Base-by-base conservation (phyloP, 2,329 filamentous ascomycete species). In the Blastomyces parvus region DNA sequence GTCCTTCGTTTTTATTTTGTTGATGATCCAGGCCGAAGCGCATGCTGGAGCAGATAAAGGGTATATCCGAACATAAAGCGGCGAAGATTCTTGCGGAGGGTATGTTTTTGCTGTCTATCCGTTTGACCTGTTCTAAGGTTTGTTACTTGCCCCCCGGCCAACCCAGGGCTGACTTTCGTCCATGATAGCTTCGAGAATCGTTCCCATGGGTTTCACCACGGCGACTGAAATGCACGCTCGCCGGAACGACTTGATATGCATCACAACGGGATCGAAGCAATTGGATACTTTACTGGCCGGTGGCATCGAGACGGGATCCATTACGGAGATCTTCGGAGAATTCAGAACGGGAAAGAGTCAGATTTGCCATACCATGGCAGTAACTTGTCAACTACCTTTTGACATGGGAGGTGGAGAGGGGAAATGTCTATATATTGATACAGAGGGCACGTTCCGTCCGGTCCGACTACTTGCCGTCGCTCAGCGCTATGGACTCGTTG, bases 341-440 rank as follows among this genome's bases (percentile, higher is more conserved):
- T 99, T 99, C 73, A 85, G 94, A 70, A 99, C 94, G 0, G 95
- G 94, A 76, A 99, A 99, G 79, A 96, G 91, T 80, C 94, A 99
- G 77, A 93, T 99, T 64, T 99, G 94, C 71, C 95, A 99, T 75
- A 99, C 94, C 0, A 82, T 99, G n/a, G 94, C 95, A 0, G 94
- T 99, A 38, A 99, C 94, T 57, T 99, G 95, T 74, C 94, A 99
- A 76, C 77, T 99, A 53, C 94, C 94, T 0, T 97, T 99, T 74
- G 94, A 99, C 73, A 97, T 97, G 93, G 95, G 94, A 61, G 94
- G 94, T 63, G 94, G 95, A 38, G 94, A 99, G 78, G 94, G 94
- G 57, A 99, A 99, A 74, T 99, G 95, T 72, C 82, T 99, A 59
- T 99, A 99, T 72, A 99, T 99, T 68, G 94, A 99, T 71, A 99